Base-by-base conservation (phyloP, 805 yeast genomes). In the Cyberlindnera petersonii region DNA sequence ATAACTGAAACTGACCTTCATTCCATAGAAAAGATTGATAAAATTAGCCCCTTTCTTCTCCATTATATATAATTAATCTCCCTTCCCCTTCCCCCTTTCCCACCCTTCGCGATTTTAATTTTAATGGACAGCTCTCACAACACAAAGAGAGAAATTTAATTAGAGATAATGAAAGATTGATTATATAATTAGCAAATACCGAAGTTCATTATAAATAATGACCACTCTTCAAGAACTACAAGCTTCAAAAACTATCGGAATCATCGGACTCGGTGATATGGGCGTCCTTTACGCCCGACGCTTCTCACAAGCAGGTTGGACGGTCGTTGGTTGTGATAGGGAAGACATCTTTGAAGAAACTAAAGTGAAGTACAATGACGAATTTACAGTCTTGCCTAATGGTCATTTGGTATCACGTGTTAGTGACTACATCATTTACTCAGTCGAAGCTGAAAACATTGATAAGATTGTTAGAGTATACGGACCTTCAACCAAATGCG, bases 241-340 rank as follows among this genome's bases (percentile, higher is more conserved):
- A 35, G 23, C 15, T 11, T 47, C 66, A 16, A 82, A 82, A 56
- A 69, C 68, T 16, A 74, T 93, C 32, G 98, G 98, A 2, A 84
- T 93, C 47, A 89, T 93, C 43, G 98, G 98, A 3, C 73, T 91
- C 24, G 98, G 98, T 22, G 98, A 91, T 60, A 93, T 93, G 98
- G 98, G 98, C 7, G 65, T 76, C 26, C 64, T 93, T 52, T 93
- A 93, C 56, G 97, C 98, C 40, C 68, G 72, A 16, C 64, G 82
- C 38, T 81, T 93, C 53, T 69, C 86, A 21, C 71, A 72, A 37
- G 89, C 87, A 3, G 97, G 97, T 2, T 87, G 96, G 95, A 73
- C 59, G 23, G 96, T 88, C 2, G 79, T 84, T 35, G 95, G 94
- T 4, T 86, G 96, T 59, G 97, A 89, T 55, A 66, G 82, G 40